Base-by-base conservation (phyloP, 164 flowering plant species). In the Cinnamomum micranthum region DNA sequence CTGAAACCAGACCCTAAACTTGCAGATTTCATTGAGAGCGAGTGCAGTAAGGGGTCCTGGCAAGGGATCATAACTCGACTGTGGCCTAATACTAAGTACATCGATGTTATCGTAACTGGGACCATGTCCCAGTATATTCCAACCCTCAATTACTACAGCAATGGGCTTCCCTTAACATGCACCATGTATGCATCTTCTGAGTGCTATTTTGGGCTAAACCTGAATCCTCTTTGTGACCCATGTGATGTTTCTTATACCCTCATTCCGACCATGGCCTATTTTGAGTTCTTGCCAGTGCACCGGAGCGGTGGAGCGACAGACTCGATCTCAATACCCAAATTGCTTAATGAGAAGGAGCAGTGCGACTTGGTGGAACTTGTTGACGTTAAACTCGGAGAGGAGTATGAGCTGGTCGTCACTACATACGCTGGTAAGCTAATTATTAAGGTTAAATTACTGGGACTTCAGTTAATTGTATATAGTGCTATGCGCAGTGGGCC, bases 151-250 rank as follows among this genome's bases (percentile, higher is more conserved):
- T 90, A 88, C 71, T 95, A 95, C 67, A 89, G 98, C 84, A 88
- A 91, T 79, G 92, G 90, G 22, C 85, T 95, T 14, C 99, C 99
- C 13, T 84, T 93, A 6, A 97, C 94, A 0, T 95, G 98, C 84
- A 93, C 99, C 50, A 95, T 95, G 99, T 95, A 95, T 78, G 99
- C 97, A 0, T 95, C 99, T 1, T 92, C 97, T 0, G 98, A 95
- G 85, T 93, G 98, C 69, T 95, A 93, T 74, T 95, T 95, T 62
- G 99, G 99, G 1, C 82, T 95, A 59, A 95, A 95, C 77, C 87
- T 95, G 2, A 84, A 90, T 47, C 99, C 99, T 9, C 84, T 95
- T 0, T 90, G 90, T 81, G 84, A 90, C 76, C 98, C 99, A 14
- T 82, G 91, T 70, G 96, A 95, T 0, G 98, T 95, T 50, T 80